Evolutionary conservation across 192 early-diverging fungal genomes (phyloP).

Genomic region (Coemansia sp.): DNA sequence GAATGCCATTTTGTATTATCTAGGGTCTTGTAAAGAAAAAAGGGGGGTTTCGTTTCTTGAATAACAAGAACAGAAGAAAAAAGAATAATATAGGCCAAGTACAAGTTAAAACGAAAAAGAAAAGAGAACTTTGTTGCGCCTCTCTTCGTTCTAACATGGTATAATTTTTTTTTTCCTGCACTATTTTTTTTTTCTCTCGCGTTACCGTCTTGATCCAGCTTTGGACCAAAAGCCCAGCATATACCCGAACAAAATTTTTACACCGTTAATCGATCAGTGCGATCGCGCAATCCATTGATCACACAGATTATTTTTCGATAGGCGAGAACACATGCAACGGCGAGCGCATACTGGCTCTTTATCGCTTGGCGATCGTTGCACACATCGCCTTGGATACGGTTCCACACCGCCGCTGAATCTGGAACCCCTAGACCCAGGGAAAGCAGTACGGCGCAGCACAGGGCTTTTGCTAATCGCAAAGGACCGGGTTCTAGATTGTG

Average conservation of each 20-base stretch:
- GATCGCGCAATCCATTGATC: not conserved
- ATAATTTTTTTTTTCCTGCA: slow-evolving; percentile 2
- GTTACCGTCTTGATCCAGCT: not conserved
- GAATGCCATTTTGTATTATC: slow-evolving; percentile 39
- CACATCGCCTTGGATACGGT: not conserved
- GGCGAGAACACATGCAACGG: not conserved
- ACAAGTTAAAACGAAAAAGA: not conserved
- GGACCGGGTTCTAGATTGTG: not conserved
- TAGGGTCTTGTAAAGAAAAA: slow-evolving; percentile 10
- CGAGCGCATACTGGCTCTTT: not conserved
- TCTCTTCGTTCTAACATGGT: not conserved
- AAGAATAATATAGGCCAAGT: not conserved
- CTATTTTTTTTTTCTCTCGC: slow-evolving; percentile 7
- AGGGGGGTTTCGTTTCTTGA: not conserved
- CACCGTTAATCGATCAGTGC: not conserved
- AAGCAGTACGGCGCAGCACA: not conserved
- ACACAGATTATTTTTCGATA: too few species aligned
- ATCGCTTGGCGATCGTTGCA: not conserved
- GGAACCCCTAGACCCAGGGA: not conserved
- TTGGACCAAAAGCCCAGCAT: not conserved
- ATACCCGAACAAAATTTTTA: slow-evolving; percentile 3
- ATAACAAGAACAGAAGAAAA: not conserved
- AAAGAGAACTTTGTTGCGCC: not conserved
- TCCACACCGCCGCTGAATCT: not conserved
- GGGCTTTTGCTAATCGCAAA: not conserved